Conservation (phyloP, 768 basidiomycete species). For the Trametes villosa region DNA sequence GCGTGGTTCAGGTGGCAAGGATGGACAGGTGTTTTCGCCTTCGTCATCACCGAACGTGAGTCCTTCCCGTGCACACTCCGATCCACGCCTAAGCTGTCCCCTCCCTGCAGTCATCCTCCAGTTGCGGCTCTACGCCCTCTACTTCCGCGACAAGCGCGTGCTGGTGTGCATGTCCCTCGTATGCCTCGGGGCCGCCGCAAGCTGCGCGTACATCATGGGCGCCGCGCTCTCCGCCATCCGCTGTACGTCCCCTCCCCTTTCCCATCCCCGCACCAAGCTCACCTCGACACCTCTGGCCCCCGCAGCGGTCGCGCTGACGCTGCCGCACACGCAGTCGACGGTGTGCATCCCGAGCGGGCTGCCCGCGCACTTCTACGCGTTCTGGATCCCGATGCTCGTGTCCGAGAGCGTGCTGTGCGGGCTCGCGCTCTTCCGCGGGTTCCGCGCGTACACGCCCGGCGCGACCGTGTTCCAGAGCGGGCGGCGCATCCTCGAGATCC, state of each 20-base stretch:
- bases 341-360: conserved; percentile 50
- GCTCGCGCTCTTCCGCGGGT: conserved; percentile 54
- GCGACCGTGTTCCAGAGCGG: conserved; percentile 46
- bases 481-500: conserved; percentile 48
- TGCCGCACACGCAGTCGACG: conserved; percentile 22
- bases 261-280: background rate
- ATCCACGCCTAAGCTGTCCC: background rate
- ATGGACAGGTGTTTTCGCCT: conserved; percentile 58
- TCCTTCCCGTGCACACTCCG: background rate
- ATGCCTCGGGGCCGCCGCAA: conserved; percentile 45
- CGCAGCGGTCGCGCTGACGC: conserved; percentile 11
- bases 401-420: conserved; percentile 58
- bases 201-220: conserved; percentile 55
- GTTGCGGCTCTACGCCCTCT: conserved; percentile 66
- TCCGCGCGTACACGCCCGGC: conserved; percentile 45
- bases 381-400: conserved; percentile 63
- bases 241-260: conserved; percentile 37
- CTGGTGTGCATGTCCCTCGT: conserved; percentile 48
- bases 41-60: conserved; percentile 59
- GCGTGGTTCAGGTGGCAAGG: conserved; percentile 63
- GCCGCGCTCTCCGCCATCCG: conserved; percentile 43
- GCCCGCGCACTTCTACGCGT: conserved; percentile 51
- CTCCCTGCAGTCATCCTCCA: conserved; percentile 54
- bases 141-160: conserved; percentile 55
- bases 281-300: too few relatives aligned